A percentile compares a stretch with the other conserved stretches of the same genome.
Evolutionary conservation across 345 rosid species (phyloP).

Genomic region (Lepidium didymum): DNA sequence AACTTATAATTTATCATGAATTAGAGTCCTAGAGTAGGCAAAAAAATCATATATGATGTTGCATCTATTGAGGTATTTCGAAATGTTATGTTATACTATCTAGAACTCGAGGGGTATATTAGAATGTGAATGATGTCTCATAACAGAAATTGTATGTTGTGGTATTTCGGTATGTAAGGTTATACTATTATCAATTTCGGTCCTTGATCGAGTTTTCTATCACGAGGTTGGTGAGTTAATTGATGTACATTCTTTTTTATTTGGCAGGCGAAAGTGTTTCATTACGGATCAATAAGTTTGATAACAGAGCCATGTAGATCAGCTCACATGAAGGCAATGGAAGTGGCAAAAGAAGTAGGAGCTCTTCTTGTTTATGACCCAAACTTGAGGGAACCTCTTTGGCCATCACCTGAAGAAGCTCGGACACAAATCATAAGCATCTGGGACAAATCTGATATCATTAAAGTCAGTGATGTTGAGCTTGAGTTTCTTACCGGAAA

Average conservation of each 20-base stretch:
- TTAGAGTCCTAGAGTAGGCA: too few species aligned
- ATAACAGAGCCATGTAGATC: constrained; percentile 61
- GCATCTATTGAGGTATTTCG: too few species aligned
- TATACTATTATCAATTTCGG: not conserved
- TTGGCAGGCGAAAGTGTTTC: constrained; percentile 52
- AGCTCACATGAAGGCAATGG: constrained; percentile 51
- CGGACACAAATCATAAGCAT: constrained; percentile 51
- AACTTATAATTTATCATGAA: too few species aligned
- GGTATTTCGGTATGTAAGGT: too few species aligned
- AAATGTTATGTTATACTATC: too few species aligned
- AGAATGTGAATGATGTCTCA: too few species aligned
- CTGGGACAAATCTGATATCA: constrained; percentile 59
- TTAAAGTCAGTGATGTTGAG: constrained; percentile 51
- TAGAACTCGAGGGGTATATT: too few species aligned
- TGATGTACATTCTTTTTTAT: not conserved
- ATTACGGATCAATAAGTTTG: constrained; percentile 67
- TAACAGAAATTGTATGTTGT: too few species aligned
- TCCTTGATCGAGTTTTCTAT: not conserved
- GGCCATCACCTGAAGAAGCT: constrained; percentile 60
- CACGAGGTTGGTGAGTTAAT: not conserved
- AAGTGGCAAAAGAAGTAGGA: constrained; percentile 51
- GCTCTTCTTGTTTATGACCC: constrained; percentile 62
- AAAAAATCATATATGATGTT: too few species aligned
- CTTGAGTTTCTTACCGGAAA: constrained; percentile 32
- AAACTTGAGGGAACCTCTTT: constrained; percentile 48